Evolutionary conservation across 2,329 filamentous ascomycete genomes (phyloP), one percentile per base, ranked within the genome.

Genomic region (Raffaelea albimanens): DNA sequence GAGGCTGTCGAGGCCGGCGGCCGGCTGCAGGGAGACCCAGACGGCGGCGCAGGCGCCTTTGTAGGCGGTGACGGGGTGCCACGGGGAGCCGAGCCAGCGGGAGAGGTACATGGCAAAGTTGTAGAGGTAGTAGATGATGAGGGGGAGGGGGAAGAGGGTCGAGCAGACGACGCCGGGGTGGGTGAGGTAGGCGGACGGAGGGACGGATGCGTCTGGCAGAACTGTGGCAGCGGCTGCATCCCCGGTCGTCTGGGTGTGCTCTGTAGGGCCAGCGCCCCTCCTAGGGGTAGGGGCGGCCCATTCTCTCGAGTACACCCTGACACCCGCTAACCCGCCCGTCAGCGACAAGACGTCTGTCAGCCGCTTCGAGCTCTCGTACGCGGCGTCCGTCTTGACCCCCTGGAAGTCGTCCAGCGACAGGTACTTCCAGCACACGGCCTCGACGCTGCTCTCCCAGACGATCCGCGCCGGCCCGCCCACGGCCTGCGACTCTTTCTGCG

Each of bases 111-210:
- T 82, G 3, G 76, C 69, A 19, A 77, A 59, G 44, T 78, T 65
- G 76, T 93, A 93, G 51, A 75, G 70, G 62, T 79, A 82, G 53
- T 80, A 76, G 51, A 95, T 72, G 54, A 89, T 70, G 54, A 75
- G 72, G 44, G 79, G 75, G 8, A 96, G 73, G 1, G 86, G 82
- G 53, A 96, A 77, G 53, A 98, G 85, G 2, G 81, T 77, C 2
- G 90, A 95, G 46, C 78, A 83, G 54, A 90, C 85, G 52, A 98
- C 77, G 52, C 93, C 93, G 0, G 93, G 93, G 61, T 98, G 93
- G 0, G 82, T 74, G 51, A 95, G 62, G 66, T 93, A 94, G 31
- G 31, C 9, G 16, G 31, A 34, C 10, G 31, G 31, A 34, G 31
- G n/a, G n/a, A n/a, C n/a, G n/a, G n/a, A n/a, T n/a, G n/a, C n/a